Evolutionary conservation across 345 rosid genomes (phyloP).

Genomic region (Syzygium aromaticum): DNA sequence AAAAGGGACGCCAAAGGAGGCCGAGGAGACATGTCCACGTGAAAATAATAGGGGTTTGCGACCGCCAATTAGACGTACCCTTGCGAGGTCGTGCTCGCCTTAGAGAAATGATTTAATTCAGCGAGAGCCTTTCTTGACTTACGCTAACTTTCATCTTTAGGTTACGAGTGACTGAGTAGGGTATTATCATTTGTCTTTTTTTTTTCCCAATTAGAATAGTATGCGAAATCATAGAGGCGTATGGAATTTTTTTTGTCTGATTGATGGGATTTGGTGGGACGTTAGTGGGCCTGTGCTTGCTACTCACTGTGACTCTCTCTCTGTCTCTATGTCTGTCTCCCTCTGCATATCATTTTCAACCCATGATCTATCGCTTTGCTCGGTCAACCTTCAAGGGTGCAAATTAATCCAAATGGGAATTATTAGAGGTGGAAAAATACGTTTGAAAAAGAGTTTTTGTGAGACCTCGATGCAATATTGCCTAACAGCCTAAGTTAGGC

Average conservation of each 20-base stretch:
- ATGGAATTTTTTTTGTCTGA: not conserved
- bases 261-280: not conserved
- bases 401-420: not conserved
- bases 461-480: not conserved
- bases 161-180: not conserved
- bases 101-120: not conserved
- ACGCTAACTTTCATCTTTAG: not conserved
- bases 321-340: not conserved
- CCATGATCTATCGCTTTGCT: not conserved
- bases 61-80: not conserved
- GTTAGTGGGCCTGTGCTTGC: not conserved
- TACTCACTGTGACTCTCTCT: not conserved
- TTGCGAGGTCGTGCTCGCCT: not conserved
- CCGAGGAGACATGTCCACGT: not conserved
- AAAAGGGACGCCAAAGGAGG: not conserved
- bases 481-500: not conserved
- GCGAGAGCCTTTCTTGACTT: not conserved
- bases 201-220: not conserved
- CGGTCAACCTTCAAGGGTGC: not conserved
- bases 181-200: not conserved
- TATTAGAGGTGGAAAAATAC: not conserved
- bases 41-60: not conserved
- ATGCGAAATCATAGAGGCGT: not conserved
- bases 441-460: not conserved
- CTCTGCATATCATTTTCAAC: not conserved